phyloP scores from a whole-genome alignment of 1,284 basidiomycete species.

The Spongiforma sp. region DNA sequence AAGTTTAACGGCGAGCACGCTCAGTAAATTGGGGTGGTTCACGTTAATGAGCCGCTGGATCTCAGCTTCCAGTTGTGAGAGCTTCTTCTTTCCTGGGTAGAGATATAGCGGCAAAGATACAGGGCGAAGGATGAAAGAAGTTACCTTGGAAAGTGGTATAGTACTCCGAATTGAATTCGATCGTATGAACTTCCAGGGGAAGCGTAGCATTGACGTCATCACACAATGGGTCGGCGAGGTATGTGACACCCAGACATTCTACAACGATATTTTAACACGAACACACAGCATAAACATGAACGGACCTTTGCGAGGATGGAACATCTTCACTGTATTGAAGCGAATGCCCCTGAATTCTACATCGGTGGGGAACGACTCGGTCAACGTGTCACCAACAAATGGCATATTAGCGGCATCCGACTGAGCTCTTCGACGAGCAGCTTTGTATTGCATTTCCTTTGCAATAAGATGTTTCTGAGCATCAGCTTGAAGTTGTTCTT shows the following conservation, averaged over 20 bases:
- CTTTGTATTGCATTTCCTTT: slow-evolving; percentile 57
- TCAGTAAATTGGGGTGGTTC: slow-evolving; percentile 64
- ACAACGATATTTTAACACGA: slow-evolving; percentile 2
- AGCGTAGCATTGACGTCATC: slow-evolving; percentile 60
- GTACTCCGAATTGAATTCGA: slow-evolving; percentile 69
- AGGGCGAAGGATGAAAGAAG: neutral
- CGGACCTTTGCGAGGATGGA: slow-evolving; percentile 68
- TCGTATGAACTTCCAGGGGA: slow-evolving; percentile 67
- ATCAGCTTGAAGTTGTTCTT: slow-evolving; percentile 66
- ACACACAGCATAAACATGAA: slow-evolving; percentile 12
- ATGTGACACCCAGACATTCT: slow-evolving; percentile 69
- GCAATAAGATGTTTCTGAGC: slow-evolving; percentile 57
- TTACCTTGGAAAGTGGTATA: slow-evolving; percentile 68
- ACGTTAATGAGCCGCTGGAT: slow-evolving; percentile 62
- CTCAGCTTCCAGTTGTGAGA: slow-evolving; percentile 68
- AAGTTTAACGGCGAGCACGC: slow-evolving; percentile 68
- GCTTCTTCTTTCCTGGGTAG: slow-evolving; percentile 59
- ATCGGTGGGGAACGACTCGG: slow-evolving; percentile 62
- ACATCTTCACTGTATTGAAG: slow-evolving; percentile 71
- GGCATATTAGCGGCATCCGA: slow-evolving; percentile 72
- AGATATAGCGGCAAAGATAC: neutral
- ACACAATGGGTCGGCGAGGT: slow-evolving; percentile 73
- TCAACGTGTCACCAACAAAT: slow-evolving; percentile 53
- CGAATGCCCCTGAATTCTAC: slow-evolving; percentile 61
- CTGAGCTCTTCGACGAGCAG: slow-evolving; percentile 59